Conservation (phyloP, 169 alveolate species). For the Ichthyophthirius multifiliis region DNA sequence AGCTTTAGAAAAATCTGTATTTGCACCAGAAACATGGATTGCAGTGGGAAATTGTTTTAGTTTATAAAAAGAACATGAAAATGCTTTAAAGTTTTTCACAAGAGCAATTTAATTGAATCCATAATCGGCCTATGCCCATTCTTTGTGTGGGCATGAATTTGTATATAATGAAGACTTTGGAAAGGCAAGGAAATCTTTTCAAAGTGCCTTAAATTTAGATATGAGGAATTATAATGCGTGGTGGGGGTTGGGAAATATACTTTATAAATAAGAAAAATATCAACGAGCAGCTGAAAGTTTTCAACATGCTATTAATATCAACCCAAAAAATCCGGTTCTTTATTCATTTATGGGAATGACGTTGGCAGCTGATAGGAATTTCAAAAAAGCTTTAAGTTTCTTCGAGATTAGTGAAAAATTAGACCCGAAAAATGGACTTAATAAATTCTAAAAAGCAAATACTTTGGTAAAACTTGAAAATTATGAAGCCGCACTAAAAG, state of each 20-base stretch:
- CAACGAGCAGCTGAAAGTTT: conserved; percentile 69
- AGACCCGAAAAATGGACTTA: conserved; percentile 72
- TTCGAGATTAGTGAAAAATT: conserved; percentile 60
- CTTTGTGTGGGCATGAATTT: conserved; percentile 84
- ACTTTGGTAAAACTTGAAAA: conserved; percentile 57
- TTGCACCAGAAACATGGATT: conserved; percentile 86
- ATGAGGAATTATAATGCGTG: conserved; percentile 81
- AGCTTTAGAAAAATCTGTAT: conserved; percentile 58
- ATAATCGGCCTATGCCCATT: conserved; percentile 73
- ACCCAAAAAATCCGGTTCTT: conserved; percentile 70
- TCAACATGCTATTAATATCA: conserved; percentile 59
- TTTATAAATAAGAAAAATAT: conserved; percentile 78
- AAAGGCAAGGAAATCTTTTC: conserved; percentile 71
- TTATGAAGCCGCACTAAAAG: conserved; percentile 73
- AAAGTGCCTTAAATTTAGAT: conserved; percentile 68
- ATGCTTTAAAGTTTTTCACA: conserved; percentile 75
- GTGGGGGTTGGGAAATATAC: conserved; percentile 86
- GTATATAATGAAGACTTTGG: conserved; percentile 78
- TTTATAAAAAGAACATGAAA: conserved; percentile 79
- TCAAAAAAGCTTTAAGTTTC: conserved; percentile 55
- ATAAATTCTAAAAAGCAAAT: conserved; percentile 69
- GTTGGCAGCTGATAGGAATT: conserved; percentile 59
- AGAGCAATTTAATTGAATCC: conserved; percentile 78
- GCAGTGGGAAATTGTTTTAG: conserved; percentile 82
- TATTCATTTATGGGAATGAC: conserved; percentile 81